Percentiles rank a stretch among this genome's conserved stretches.
phyloP scores from a whole-genome alignment of 306 rosid species.

The Cucumis hystrix region DNA sequence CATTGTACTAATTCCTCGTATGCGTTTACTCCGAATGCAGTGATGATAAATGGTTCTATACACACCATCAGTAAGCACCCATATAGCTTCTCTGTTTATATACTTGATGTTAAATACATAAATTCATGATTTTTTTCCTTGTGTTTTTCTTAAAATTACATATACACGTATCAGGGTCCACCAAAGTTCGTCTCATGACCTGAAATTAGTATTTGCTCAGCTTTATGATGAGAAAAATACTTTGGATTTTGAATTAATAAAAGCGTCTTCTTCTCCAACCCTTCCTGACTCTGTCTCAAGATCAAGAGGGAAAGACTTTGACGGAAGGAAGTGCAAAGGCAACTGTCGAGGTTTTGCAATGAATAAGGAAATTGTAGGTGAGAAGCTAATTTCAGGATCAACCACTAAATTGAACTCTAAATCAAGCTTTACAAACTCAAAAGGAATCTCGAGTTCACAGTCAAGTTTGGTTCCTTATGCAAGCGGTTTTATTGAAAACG shows the following conservation, averaged over 20 bases:
- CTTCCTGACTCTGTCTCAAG: constrained; percentile 57
- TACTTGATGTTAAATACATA: not conserved
- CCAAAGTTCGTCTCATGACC: constrained; percentile 41
- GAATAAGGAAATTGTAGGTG: constrained; percentile 13
- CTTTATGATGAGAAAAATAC: constrained; percentile 20
- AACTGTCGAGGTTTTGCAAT: constrained; percentile 15
- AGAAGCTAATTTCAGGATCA: constrained; percentile 20
- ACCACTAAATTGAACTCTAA: constrained; percentile 27
- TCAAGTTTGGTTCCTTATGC: constrained; percentile 16
- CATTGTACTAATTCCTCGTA: not conserved
- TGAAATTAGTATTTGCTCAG: constrained; percentile 47
- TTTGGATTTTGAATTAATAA: constrained; percentile 16
- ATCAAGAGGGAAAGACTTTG: constrained; percentile 64
- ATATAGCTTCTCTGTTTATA: not conserved
- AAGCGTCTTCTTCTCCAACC: constrained; percentile 27
- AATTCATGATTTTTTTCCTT: not conserved
- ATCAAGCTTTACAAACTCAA: constrained; percentile 12
- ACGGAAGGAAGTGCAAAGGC: constrained; percentile 39
- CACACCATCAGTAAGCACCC: constrained; percentile 49
- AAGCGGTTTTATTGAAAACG: constrained; percentile 17
- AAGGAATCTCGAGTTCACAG: constrained; percentile 19
- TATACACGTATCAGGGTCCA: constrained; percentile 46
- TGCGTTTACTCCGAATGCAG: constrained; percentile 27
- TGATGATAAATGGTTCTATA: constrained; percentile 49
- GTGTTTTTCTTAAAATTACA: not conserved